A percentile compares a stretch with the other conserved stretches of the same genome.
Conservation (phyloP, 441 rosid genomes). For the Bocquillonia castaneifolia region DNA sequence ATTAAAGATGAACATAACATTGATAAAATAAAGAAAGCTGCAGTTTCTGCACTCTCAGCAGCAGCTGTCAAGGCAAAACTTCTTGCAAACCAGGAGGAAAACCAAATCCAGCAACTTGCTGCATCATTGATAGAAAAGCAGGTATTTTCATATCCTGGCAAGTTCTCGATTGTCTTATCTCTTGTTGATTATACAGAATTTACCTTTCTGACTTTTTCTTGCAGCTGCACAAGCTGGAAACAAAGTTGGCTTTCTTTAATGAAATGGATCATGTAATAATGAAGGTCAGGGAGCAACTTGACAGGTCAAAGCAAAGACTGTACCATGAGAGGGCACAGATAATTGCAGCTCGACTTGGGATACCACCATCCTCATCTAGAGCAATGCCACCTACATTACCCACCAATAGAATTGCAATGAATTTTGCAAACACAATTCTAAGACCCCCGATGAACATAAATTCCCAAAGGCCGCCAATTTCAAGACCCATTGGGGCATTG, state of each 20-base stretch:
- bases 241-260: conserved; percentile 68
- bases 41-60: conserved; percentile 75
- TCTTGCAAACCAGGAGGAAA: conserved; percentile 84
- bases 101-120: conserved; percentile 70
- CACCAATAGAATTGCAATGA: conserved; percentile 62
- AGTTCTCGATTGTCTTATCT: neutral
- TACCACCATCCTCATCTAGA: conserved; percentile 63
- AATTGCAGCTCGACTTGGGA: conserved; percentile 80
- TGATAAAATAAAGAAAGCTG: conserved; percentile 68
- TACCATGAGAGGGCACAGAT: conserved; percentile 89
- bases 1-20: conserved; percentile 42
- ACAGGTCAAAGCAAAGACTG: conserved; percentile 77
- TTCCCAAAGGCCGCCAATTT: conserved; percentile 62
- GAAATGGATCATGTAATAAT: conserved; percentile 64
- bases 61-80: conserved; percentile 93
- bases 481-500: conserved; percentile 50
- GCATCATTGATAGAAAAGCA: conserved; percentile 77
- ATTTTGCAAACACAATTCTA: conserved; percentile 49
- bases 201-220: conserved; percentile 12
- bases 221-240: conserved; percentile 86
- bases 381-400: conserved; percentile 49
- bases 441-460: conserved; percentile 64
- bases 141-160: conserved; percentile 34
- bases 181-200: conserved; percentile 6
- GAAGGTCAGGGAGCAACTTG: conserved; percentile 84